Conservation (phyloP, 495 filamentous ascomycete species). For the Penicillium cinerascens region DNA sequence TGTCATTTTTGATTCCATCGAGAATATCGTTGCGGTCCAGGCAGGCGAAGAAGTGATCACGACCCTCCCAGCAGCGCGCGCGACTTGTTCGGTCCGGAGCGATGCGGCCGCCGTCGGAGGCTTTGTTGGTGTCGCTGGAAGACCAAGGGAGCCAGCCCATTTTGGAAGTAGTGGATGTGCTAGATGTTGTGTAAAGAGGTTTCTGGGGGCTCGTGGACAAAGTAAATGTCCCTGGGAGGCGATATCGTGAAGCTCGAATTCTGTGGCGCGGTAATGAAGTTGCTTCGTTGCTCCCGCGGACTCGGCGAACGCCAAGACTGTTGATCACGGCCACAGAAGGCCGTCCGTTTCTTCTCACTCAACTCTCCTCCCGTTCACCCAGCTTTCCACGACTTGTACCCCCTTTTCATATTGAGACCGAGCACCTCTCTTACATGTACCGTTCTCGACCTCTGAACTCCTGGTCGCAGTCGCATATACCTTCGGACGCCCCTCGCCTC, state of each 20-base stretch:
- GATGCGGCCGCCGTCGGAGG: conserved; percentile 59
- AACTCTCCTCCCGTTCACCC: background rate
- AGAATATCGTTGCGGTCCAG: conserved; percentile 77
- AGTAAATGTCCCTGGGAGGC: background rate
- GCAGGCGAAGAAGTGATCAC: conserved; percentile 83
- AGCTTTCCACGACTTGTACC: background rate
- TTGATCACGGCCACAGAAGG: conserved; percentile 18
- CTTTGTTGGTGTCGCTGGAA: conserved; percentile 42
- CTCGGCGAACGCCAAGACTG: conserved; percentile 24
- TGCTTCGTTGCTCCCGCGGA: conserved; percentile 17
- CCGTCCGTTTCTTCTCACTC: conserved; percentile 5
- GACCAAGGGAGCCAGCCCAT: conserved; percentile 48
- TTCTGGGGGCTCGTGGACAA: background rate
- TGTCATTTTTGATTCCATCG: conserved; percentile 74
- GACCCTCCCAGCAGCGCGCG: conserved; percentile 76
- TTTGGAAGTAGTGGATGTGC: conserved; percentile 20
- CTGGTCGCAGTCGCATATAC: conserved; percentile 9
- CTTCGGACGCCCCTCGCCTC: conserved; percentile 2
- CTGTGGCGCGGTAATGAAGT: background rate
- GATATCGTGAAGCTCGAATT: background rate
- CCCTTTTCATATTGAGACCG: background rate
- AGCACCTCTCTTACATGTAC: background rate
- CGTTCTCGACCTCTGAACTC: background rate
- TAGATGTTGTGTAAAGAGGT: background rate
- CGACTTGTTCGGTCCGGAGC: conserved; percentile 77